Evolutionary conservation across 768 basidiomycete species (phyloP), one percentile per base, ranked within the genome.

Genomic region (Tylopilus cervinicoccineus): DNA sequence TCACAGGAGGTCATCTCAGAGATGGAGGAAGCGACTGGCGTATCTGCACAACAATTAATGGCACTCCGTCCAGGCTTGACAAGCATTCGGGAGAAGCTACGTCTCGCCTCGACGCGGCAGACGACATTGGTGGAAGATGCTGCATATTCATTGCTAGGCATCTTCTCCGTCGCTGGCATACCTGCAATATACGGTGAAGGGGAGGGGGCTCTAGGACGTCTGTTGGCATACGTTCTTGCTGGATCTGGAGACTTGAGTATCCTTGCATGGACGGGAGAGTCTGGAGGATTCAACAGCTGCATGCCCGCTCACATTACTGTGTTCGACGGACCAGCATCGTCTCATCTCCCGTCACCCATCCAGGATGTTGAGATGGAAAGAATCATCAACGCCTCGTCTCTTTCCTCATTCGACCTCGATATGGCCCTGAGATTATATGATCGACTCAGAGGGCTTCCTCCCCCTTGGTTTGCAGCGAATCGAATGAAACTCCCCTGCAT

Each of bases 401-500:
- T 1, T 10, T 22, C 50, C 3, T 1, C 32, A n/a, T 5, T 37
- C n/a, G n/a, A n/a, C n/a, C n/a, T n/a, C n/a, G n/a, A n/a, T n/a
- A n/a, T n/a, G n/a, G n/a, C n/a, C n/a, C 23, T 36, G 26, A 5
- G 1, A 10, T 23, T 51, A n/a, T 50, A 50, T 3, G 19, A 31
- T 8, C 22, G 19, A 8, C 24, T 51, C 17, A 11, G 12, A 7
- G 16, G 36, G 7, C 48, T 51, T 17, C 6, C 28, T 5, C 2
- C 40, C 12, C 40, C 34, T 7, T 43, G 23, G 40, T 50, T 50
- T 5, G 19, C 48, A 16, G 50, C 19, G 6, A 51, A 26, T 26
- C 47, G 48, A 19, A 50, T 50, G 47, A 50, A 32, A 16, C 50
- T 50, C 14, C 36, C 48, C 1, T 51, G 50, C 7, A 32, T 50